Conservation (phyloP, 2,329 filamentous ascomycete species). For the Aureobasidium pullulans region DNA sequence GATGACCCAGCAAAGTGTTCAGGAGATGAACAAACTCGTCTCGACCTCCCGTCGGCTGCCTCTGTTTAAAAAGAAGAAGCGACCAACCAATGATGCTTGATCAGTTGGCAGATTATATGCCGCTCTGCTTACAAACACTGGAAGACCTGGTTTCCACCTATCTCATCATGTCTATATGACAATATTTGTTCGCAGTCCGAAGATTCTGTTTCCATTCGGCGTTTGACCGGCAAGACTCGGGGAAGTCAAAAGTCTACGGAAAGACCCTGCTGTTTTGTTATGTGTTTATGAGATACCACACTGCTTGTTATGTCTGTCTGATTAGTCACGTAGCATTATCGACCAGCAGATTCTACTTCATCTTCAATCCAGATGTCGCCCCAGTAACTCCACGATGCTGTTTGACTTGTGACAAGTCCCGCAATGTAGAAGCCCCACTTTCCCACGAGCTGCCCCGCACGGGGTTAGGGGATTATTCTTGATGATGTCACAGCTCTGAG, state of each 20-base stretch:
- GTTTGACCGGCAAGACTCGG: background rate
- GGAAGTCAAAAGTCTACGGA: background rate
- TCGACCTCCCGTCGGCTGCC: constrained; percentile 6
- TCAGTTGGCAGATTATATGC: background rate
- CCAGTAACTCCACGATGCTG: background rate
- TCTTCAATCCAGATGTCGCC: no score
- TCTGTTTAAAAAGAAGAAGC: constrained; percentile 7
- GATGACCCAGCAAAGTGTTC: constrained; percentile 22
- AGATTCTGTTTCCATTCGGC: background rate
- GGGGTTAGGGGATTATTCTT: background rate
- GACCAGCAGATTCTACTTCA: background rate
- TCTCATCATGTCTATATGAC: background rate
- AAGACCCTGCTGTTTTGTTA: background rate
- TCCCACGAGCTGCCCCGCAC: background rate
- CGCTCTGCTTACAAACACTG: background rate
- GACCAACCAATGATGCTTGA: background rate
- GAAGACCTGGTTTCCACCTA: background rate
- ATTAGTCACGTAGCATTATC: background rate
- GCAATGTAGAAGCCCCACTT: background rate
- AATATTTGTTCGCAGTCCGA: no score
- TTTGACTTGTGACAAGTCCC: background rate
- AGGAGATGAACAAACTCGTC: constrained; percentile 16
- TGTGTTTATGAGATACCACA: background rate
- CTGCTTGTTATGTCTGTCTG: no score
- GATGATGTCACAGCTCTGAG: constrained; percentile 5